Base-by-base conservation (phyloP, 208 protist genomes). In the Trypanosomatidae sp. region DNA sequence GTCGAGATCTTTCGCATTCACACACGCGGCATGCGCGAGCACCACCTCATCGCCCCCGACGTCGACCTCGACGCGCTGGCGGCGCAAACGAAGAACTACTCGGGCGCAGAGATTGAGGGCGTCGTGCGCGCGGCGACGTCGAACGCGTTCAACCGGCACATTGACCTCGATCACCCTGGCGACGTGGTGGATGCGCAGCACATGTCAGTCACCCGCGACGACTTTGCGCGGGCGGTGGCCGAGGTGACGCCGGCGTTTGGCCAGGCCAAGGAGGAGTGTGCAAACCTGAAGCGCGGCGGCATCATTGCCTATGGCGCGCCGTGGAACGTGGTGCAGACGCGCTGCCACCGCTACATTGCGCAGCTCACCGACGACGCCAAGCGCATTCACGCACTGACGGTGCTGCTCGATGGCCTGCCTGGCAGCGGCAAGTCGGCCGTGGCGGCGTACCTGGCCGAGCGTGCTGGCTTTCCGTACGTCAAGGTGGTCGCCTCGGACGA, bases 1-100 rank as follows among this genome's bases (percentile, higher is more conserved):
- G 30, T 84, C 11, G 93, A 99, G 62, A 99, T 99, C 49, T 92
- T 99, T 33, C 79, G 82, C 30, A 99, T 99, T 66, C 98, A 99
- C 77, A 99, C 98, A 2, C 51, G 62, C 5, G 66, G 74, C 22
- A 95, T 99, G 86, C 53, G 57, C 1, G 75, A 96, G 24, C 92
- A 94, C 62, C 57, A 80, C 0, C 69, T 88, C 24, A 49, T 99
- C 39, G 72, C 44, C 6, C 23, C 11, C 22, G 94, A 97, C 42
- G 96, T 99, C 16, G 48, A 89, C 44, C 50, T 99, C 19, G 61
- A 70, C 8, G 56, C 96, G 23, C 66, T 99, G 5, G 97, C 97
- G 1, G 48, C 45, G 23, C 21, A 67, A 6, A 98, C 98, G 7
- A 98, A 97, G 70, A 99, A 99, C 82, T 99, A 96, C 73, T 97